Evolutionary conservation across 306 rosid genomes (phyloP).

Genomic region (Ormosia emarginata): DNA sequence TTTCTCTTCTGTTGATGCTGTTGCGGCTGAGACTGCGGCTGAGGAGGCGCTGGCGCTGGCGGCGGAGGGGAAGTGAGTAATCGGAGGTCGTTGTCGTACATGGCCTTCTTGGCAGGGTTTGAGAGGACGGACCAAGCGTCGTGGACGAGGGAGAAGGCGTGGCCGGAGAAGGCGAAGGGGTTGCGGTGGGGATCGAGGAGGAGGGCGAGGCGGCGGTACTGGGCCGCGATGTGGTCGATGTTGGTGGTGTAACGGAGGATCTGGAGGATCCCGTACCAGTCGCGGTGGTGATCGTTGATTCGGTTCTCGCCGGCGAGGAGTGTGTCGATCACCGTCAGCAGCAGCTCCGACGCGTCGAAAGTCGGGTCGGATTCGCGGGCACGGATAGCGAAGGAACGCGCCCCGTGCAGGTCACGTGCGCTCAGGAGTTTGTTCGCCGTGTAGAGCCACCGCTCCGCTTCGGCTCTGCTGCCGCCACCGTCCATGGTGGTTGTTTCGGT

Average conservation of each 20-base stretch:
- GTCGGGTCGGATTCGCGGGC: slow-evolving; percentile 84
- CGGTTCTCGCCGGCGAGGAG: slow-evolving; percentile 64
- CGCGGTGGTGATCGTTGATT: slow-evolving; percentile 55
- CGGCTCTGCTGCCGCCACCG: slow-evolving; percentile 49
- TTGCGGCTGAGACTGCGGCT: neutral
- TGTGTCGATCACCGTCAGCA: slow-evolving; percentile 78
- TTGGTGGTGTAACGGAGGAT: slow-evolving; percentile 63
- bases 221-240: slow-evolving; percentile 69
- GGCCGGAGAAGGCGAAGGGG: slow-evolving; percentile 53
- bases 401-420: slow-evolving; percentile 76
- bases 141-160: slow-evolving; percentile 71
- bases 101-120: slow-evolving; percentile 53
- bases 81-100: slow-evolving; percentile 65
- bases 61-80: slow-evolving; percentile 32
- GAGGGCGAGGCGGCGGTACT: slow-evolving; percentile 76
- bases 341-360: slow-evolving; percentile 60
- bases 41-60: neutral
- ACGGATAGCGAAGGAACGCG: slow-evolving; percentile 80
- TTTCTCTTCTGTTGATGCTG: slow-evolving; percentile 32
- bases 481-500: slow-evolving; percentile 25
- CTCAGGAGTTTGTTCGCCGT: slow-evolving; percentile 79
- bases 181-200: slow-evolving; percentile 67
- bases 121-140: slow-evolving; percentile 93
- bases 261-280: slow-evolving; percentile 81
- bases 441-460: slow-evolving; percentile 85